These are phyloP conservation scores for Alternaria arbusti DNA, from an alignment of 2,329 filamentous ascomycete genomes.

Conservation along the genomic window DNA sequence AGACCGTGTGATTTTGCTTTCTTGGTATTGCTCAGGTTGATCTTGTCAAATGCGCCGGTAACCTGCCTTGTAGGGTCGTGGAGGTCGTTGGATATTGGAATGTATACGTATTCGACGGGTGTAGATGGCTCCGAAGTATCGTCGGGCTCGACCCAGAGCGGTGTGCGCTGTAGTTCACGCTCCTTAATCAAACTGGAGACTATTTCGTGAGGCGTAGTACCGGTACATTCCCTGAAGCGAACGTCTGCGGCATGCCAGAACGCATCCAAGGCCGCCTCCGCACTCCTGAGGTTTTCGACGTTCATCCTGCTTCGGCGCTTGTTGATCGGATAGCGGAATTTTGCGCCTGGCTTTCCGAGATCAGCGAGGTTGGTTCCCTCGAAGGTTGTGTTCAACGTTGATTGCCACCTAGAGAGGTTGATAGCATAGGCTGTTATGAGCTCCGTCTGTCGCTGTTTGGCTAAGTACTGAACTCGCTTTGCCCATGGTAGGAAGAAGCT, in stretches of 20 bases:
- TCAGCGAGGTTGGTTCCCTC: neutral
- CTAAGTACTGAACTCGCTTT: neutral
- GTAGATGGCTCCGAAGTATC: neutral
- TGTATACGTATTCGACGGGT: neutral
- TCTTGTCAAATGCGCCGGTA: conserved; percentile 9
- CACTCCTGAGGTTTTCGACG: conserved; percentile 36
- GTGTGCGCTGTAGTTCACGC: conserved; percentile 55
- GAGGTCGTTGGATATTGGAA: conserved; percentile 13
- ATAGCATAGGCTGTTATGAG: neutral
- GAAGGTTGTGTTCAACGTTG: neutral
- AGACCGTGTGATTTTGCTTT: conserved; percentile 19
- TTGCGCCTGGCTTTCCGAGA: neutral
- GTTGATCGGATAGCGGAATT: conserved; percentile 52
- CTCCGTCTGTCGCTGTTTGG: neutral
- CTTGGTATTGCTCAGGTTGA: neutral
- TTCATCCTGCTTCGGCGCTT: conserved; percentile 55
- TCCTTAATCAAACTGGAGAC: conserved; percentile 28
- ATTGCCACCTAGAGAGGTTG: neutral
- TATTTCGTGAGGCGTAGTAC: conserved; percentile 5
- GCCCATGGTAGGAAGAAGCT: neutral
- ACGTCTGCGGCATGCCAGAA: conserved; percentile 53
- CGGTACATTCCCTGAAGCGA: neutral
- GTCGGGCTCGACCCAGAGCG: conserved; percentile 54
- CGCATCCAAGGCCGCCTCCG: conserved; percentile 56
- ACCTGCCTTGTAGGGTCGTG: conserved; percentile 12